Conservation (phyloP, 805 yeast species). For the Wickerhamiella shivajii region DNA sequence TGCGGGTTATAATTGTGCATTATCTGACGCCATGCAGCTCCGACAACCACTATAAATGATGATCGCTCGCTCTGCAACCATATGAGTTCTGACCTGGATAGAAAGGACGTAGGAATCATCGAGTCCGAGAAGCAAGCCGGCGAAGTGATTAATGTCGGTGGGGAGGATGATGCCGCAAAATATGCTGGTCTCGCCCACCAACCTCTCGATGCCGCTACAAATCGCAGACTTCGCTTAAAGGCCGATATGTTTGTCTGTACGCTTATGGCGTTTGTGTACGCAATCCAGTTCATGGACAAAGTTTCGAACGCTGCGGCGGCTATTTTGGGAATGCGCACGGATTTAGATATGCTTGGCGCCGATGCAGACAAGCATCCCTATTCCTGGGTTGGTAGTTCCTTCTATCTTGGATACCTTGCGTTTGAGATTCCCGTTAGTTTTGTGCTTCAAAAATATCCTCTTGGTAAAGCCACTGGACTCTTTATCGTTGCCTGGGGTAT, state of each 20-base stretch:
- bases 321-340: conserved; percentile 36
- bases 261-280: conserved; percentile 34
- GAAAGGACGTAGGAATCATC: no score
- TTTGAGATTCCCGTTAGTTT: conserved; percentile 38
- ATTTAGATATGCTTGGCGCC: conserved; percentile 33
- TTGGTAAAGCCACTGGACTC: conserved; percentile 35
- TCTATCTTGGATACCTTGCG: conserved; percentile 48
- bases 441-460: conserved; percentile 40
- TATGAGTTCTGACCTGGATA: no score
- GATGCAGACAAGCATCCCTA: no score
- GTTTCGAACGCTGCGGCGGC: conserved; percentile 37
- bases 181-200: conserved; percentile 6
- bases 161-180: conserved; percentile 8
- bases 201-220: conserved; percentile 2
- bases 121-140: no score
- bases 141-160: conserved; percentile 5
- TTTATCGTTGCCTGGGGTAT: conserved; percentile 35
- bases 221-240: conserved; percentile 28
- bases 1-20: no score
- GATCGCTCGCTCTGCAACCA: no score
- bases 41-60: no score
- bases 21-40: no score
- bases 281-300: conserved; percentile 49
- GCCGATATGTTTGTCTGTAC: conserved; percentile 40
- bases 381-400: conserved; percentile 42